Base-by-base conservation (phyloP, 2,329 filamentous ascomycete genomes). In the Emergomyces orientalis region DNA sequence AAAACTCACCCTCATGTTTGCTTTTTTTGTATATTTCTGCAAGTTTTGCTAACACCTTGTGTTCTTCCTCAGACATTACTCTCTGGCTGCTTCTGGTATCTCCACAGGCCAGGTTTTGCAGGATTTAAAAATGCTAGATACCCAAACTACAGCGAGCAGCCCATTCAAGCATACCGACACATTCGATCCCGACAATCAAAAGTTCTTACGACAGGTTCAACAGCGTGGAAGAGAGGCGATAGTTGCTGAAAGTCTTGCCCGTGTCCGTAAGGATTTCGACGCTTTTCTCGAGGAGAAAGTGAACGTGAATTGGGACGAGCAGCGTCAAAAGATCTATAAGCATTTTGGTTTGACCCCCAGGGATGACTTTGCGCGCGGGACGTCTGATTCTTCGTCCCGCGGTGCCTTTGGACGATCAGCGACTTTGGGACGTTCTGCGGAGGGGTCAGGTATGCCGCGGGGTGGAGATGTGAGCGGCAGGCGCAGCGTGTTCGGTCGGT, bases 261-360 rank as follows among this genome's bases (percentile, higher is more conserved):
- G 92, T 71, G 94, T 92, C 3, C 88, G 93, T 64, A 86, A 87
- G 62, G 94, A 97, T 72, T 97, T 99, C 73, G 92, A 99, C 73
- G 84, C 85, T 65, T 97, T 96, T 74, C 81, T 99, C 62, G 92
- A 97, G 73, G 92, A 97, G 70, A 95, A 96, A 72, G 87, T 97
- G 59, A 90, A 91, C 37, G 88, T 96, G 80, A 91, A 97, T 74
- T 97, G 94, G 92, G 92, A 97, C 69, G 88, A 89, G 19, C 93
- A 97, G 78, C 88, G 93, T 66, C 90, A 89, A 75, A 87, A 87
- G 67, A 96, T 99, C 67, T 97, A 97, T 76, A 87, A 96, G 71
- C 94, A 99, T 76, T 97, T 99, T 74, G 94, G 94, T 17, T 88
- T 99, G 19, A 81, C 79, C 8, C 88, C 86, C 60, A 73, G 76